Evolutionary conservation across 495 filamentous ascomycete genomes (phyloP).

Genomic region (Massariosphaeria phaeospora): DNA sequence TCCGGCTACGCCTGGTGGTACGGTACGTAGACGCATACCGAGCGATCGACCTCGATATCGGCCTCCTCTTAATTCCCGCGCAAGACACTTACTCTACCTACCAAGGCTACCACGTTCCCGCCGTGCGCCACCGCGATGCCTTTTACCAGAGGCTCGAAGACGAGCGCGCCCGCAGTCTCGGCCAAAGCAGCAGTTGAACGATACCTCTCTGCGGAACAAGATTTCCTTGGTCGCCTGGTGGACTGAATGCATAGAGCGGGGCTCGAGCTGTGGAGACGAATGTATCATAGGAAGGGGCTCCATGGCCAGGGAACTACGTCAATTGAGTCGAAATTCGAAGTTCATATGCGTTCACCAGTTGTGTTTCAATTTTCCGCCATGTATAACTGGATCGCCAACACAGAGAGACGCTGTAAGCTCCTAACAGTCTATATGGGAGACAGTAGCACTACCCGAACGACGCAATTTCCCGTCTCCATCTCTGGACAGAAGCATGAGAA

Average conservation of each 20-base stretch:
- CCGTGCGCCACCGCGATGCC: constrained; percentile 65
- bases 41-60: background rate
- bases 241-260: constrained; percentile 10
- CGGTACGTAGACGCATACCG: constrained; percentile 50
- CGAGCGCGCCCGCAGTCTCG: constrained; percentile 50
- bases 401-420: too few species aligned
- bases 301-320: too few species aligned
- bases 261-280: constrained; percentile 1
- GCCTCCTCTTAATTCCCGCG: background rate
- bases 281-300: constrained; percentile 23
- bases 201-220: background rate
- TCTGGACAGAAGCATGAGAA: too few species aligned
- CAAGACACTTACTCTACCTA: constrained; percentile 13
- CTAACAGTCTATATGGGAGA: too few species aligned
- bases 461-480: too few species aligned
- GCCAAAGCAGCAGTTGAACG: constrained; percentile 34
- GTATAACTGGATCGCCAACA: too few species aligned
- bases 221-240: constrained; percentile 16
- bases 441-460: too few species aligned
- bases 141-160: constrained; percentile 75
- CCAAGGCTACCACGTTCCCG: constrained; percentile 66
- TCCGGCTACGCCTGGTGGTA: constrained; percentile 79
- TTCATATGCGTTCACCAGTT: too few species aligned
- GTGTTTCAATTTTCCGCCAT: too few species aligned
- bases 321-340: too few species aligned